phyloP scores from a whole-genome alignment of 805 yeast species.

The Ogataea angusta region DNA sequence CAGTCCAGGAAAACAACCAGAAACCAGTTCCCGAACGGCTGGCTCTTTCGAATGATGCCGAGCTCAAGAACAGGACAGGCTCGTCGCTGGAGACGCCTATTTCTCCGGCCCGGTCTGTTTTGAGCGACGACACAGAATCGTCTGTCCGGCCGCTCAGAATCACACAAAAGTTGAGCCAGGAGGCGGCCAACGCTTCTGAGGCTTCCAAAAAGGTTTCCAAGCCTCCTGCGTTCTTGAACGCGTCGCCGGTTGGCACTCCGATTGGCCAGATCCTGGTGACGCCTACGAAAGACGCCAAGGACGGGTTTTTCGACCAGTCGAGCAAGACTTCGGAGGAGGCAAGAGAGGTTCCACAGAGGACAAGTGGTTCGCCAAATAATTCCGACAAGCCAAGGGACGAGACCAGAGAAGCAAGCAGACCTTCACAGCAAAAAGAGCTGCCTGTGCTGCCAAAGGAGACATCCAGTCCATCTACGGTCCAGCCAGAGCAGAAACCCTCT shows the following conservation, averaged over 20 bases:
- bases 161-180: constrained; percentile 47
- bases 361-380: neutral
- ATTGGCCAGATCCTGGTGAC: constrained; percentile 19
- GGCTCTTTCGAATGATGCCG: neutral
- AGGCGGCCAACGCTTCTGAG: constrained; percentile 20
- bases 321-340: neutral
- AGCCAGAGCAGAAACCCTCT: neutral
- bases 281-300: constrained; percentile 11
- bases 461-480: neutral
- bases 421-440: neutral
- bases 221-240: constrained; percentile 5
- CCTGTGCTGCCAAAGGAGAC: too few relatives aligned
- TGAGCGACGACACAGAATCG: constrained; percentile 26
- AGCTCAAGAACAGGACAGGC: neutral
- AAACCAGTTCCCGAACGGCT: neutral
- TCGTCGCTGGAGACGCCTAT: neutral
- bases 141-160: constrained; percentile 70
- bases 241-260: constrained; percentile 7
- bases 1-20: neutral
- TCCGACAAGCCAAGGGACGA: neutral
- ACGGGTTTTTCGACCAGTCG: neutral
- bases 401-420: constrained; percentile 3
- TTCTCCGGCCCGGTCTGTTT: constrained; percentile 15
- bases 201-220: constrained; percentile 10
- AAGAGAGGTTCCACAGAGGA: neutral